Conservation (phyloP, 2,329 filamentous ascomycete species). For the Phoma herbarum region DNA sequence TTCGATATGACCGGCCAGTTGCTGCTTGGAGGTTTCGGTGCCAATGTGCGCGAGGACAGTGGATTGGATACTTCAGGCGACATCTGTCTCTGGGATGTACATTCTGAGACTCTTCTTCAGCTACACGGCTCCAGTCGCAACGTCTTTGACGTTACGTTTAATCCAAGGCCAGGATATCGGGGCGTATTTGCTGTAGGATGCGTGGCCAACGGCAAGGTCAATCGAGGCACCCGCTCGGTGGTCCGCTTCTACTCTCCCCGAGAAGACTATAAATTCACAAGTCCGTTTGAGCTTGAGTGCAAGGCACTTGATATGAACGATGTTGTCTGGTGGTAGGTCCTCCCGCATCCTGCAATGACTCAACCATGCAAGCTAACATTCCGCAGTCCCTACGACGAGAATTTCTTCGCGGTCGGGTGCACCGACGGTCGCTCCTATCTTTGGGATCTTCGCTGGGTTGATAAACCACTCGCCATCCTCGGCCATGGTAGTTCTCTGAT, state of each 20-base stretch:
- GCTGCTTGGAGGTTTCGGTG: slow-evolving; percentile 65
- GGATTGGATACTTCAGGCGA: slow-evolving; percentile 58
- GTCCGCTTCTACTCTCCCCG: slow-evolving; percentile 61
- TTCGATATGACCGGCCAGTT: slow-evolving; percentile 50
- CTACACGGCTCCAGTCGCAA: slow-evolving; percentile 60
- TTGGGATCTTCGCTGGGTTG: slow-evolving; percentile 64
- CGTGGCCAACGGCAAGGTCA: slow-evolving; percentile 50
- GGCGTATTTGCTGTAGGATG: slow-evolving; percentile 64
- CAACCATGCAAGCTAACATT: slow-evolving; percentile 2
- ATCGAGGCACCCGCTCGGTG: slow-evolving; percentile 57
- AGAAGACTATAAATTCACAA: slow-evolving; percentile 32
- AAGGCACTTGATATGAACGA: slow-evolving; percentile 70
- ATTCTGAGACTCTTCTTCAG: slow-evolving; percentile 51
- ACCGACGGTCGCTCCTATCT: slow-evolving; percentile 68
- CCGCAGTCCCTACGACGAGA: slow-evolving; percentile 56
- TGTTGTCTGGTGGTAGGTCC: slow-evolving; percentile 58
- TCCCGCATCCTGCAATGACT: background rate
- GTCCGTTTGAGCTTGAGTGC: slow-evolving; percentile 61
- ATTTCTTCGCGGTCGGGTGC: slow-evolving; percentile 66
- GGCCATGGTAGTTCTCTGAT: slow-evolving; percentile 61
- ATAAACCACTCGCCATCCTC: slow-evolving; percentile 59
- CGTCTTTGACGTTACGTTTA: slow-evolving; percentile 68
- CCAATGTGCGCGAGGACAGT: slow-evolving; percentile 42
- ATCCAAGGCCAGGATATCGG: slow-evolving; percentile 49
- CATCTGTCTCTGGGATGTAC: slow-evolving; percentile 63